Base-by-base conservation (phyloP, 2,329 filamentous ascomycete genomes). In the Periconia sp. region DNA sequence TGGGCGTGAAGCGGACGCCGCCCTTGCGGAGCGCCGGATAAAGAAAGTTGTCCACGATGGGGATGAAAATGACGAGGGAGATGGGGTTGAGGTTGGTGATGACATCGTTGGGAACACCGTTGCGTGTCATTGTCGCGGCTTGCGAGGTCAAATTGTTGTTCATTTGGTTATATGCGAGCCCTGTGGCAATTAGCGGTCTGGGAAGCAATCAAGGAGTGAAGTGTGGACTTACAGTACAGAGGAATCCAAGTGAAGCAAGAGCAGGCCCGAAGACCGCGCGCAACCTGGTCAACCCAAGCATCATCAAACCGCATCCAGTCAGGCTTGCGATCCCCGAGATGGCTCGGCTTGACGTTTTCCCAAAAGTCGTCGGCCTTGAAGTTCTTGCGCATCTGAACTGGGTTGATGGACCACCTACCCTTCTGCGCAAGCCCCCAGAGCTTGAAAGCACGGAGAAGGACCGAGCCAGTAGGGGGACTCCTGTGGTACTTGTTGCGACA, bases 271-370 rank as follows among this genome's bases (percentile, higher is more conserved):
- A 70, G 52, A 51, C 67, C 68, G 56, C 68, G 65, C 26, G 66
- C 66, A 21, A 71, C 67, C 40, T 71, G 65, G 49, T 90, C 87
- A 23, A 92, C 88, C 87, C 88, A 92, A 38, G 82, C 82, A 55
- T 92, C 89, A 50, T 92, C 88, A 56, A 90, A 91, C 0, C 84
- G 87, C 85, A 92, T 91, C 87, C 87, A 92, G 0, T 41, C 28
- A 0, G 87, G 87, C 40, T 84, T 83, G 50, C 76, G 65, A 1
- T 66, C 68, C 25, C 78, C 72, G 8, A 89, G 75, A 24, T 76
- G 73, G 63, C 83, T 87, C 3, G 87, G 87, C 72, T 88, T 88
- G 46, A 83, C 82, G 4, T 74, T 63, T 18, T 89, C 82, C 83
- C 86, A 90, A 71, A 88, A 79, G 12, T 75, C 73, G 5, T 75